Evolutionary conservation across 352 stramenopile species (phyloP), one percentile per base, ranked within the genome.

Genomic region (Globisporangium alternatum): DNA sequence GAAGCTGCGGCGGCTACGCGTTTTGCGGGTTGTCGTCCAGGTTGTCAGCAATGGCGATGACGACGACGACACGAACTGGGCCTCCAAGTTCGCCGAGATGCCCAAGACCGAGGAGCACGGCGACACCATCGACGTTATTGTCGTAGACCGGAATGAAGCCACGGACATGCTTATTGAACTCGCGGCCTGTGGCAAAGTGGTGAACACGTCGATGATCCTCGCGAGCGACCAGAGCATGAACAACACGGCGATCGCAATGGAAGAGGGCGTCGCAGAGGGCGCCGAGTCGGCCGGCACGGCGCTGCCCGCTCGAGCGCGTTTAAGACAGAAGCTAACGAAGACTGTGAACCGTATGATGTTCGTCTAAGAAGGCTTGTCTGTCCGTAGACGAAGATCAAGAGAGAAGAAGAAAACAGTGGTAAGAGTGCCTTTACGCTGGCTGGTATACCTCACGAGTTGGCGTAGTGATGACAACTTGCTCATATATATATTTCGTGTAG

Each of bases 81-180:
- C 63, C 15, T 64, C 74, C 28, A 70, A 74, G 56, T 89, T 88
- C 63, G 73, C 72, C 15, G 76, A 83, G 31, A 84, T 88, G 78
- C 76, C 78, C 15, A 61, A 67, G 41, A 78, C 72, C 8, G 78
- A 88, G 61, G 72, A 81, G 60, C 71, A 81, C 48, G 78, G 78
- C 22, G 80, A 89, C 64, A 78, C 78, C 41, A 89, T 89, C 53
- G 80, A 89, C 49, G 80, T 89, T 9, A 53, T 89, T 0, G 75
- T 88, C 30, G 76, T 89, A 21, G 76, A 89, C 55, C 78, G 72
- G 8, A 71, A 80, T 19, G 78, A 89, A 55, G 80, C 80, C 45
- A 86, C 78, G 0, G 78, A 89, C 63, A 86, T 89, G 76, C 70
- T 89, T 13, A 81, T 89, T 31, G 80, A 89, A 55, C 71, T 89